Percentiles rank a stretch among this genome's conserved stretches.
phyloP scores from a whole-genome alignment of 106 monocot species.

The Acorus gramineus region DNA sequence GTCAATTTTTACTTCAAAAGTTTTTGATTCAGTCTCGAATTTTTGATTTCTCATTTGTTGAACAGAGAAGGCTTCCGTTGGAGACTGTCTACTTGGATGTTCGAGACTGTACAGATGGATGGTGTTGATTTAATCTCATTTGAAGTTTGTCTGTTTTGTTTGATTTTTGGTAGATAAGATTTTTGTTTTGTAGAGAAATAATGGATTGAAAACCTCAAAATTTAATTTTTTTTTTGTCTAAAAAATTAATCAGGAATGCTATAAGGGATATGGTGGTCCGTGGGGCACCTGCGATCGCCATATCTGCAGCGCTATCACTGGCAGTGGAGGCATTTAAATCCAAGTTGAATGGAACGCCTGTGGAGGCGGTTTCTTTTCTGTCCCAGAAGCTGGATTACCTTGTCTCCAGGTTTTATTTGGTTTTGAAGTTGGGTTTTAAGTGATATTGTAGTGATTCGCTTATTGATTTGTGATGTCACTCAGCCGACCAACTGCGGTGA shows the following conservation, averaged over 20 bases:
- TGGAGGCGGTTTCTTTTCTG: constrained; percentile 66
- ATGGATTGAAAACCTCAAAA: too few relatives aligned
- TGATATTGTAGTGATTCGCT: neutral
- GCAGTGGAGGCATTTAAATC: constrained; percentile 69
- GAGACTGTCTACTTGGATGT: constrained; percentile 77
- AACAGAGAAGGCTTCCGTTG: constrained; percentile 84
- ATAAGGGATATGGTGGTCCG: constrained; percentile 95
- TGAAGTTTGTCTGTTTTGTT: neutral
- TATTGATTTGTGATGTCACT: constrained; percentile 5
- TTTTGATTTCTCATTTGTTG: neutral
- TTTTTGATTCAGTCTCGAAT: too few relatives aligned
- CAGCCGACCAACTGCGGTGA: constrained; percentile 98
- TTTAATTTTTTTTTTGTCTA: neutral
- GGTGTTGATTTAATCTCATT: constrained; percentile 28
- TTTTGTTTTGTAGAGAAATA: too few relatives aligned
- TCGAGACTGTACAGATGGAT: constrained; percentile 61
- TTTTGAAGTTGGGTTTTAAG: neutral
- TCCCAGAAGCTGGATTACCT: constrained; percentile 72
- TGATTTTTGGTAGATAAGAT: neutral
- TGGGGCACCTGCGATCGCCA: constrained; percentile 96
- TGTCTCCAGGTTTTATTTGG: constrained; percentile 59
- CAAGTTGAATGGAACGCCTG: constrained; percentile 53
- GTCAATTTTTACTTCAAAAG: too few relatives aligned
- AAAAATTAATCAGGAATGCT: constrained; percentile 53
- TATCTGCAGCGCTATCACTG: constrained; percentile 82